A percentile compares a stretch with the other conserved stretches of the same genome.
These are phyloP conservation scores for Yarrowia sp. DNA, from an alignment of 805 yeast genomes.

Conservation along the genomic window DNA sequence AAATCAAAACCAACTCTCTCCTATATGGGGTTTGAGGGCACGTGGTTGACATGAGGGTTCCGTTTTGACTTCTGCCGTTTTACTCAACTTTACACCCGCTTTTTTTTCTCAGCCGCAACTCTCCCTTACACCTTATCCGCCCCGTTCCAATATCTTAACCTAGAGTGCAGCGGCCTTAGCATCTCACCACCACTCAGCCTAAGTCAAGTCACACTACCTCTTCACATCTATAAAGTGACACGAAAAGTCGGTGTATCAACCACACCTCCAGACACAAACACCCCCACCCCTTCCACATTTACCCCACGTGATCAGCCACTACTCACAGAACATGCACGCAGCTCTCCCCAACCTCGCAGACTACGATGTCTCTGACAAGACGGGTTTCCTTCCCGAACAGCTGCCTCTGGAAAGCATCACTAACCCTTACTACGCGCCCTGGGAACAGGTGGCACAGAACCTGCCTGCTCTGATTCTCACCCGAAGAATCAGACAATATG, in stretches of 20 bases:
- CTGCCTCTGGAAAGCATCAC: constrained; percentile 62
- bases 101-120: constrained; percentile 22
- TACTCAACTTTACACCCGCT: background rate
- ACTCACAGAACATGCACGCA: constrained; percentile 31
- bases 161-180: background rate
- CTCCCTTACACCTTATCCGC: constrained; percentile 19
- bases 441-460: constrained; percentile 68
- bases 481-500: constrained; percentile 53
- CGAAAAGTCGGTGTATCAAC: background rate
- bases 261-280: background rate
- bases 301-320: background rate
- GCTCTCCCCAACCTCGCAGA: constrained; percentile 52
- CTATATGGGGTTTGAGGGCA: background rate
- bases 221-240: constrained; percentile 8
- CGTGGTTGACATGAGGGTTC: background rate
- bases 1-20: background rate
- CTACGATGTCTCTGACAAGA: constrained; percentile 63
- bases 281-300: background rate
- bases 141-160: constrained; percentile 17
- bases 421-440: constrained; percentile 59
- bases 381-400: constrained; percentile 76
- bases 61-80: background rate
- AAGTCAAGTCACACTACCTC: background rate
- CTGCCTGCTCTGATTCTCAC: constrained; percentile 74
- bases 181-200: background rate